A percentile compares a stretch with the other conserved stretches of the same genome.
Evolutionary conservation across 1,139 yeast genomes (phyloP).

Genomic region (Hansenula lynferdii): DNA sequence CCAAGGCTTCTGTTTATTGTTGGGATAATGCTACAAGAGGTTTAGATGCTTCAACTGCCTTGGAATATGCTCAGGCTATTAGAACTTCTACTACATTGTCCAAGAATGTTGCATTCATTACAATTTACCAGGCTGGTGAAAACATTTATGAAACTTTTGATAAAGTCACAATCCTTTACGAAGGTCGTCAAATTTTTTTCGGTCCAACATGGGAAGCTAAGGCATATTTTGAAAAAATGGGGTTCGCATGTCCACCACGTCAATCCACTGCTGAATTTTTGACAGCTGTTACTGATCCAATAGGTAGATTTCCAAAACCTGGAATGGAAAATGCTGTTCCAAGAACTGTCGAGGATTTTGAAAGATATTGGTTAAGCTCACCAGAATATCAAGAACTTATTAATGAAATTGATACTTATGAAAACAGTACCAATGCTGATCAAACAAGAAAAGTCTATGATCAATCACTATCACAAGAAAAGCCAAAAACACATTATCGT

Average conservation of each 20-base stretch:
- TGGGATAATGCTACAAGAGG: conserved; percentile 67
- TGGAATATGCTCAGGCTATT: conserved; percentile 40
- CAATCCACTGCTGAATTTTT: conserved; percentile 56
- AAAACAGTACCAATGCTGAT: conserved; percentile 31
- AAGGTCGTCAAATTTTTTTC: conserved; percentile 40
- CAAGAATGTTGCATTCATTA: conserved; percentile 36
- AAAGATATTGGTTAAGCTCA: conserved; percentile 59
- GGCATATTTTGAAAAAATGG: conserved; percentile 41
- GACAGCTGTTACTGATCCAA: conserved; percentile 57
- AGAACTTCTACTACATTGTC: conserved; percentile 33
- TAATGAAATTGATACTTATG: conserved; percentile 43
- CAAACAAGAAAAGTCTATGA: conserved; percentile 34
- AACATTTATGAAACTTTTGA: conserved; percentile 42
- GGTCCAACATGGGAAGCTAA: conserved; percentile 39
- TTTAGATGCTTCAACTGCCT: conserved; percentile 54
- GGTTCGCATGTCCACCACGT: conserved; percentile 48
- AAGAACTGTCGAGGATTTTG: conserved; percentile 64
- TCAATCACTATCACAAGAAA: conserved; percentile 35
- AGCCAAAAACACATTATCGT: conserved; percentile 35
- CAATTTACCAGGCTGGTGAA: conserved; percentile 44
- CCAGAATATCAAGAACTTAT: conserved; percentile 38
- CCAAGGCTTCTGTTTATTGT: conserved; percentile 46
- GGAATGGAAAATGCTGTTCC: conserved; percentile 65
- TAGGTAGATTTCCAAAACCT: conserved; percentile 41
- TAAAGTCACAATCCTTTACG: conserved; percentile 37